These are phyloP conservation scores for Phaeosphaeriaceae sp. DNA, from an alignment of 2,329 filamentous ascomycete species.

Conservation along the genomic window DNA sequence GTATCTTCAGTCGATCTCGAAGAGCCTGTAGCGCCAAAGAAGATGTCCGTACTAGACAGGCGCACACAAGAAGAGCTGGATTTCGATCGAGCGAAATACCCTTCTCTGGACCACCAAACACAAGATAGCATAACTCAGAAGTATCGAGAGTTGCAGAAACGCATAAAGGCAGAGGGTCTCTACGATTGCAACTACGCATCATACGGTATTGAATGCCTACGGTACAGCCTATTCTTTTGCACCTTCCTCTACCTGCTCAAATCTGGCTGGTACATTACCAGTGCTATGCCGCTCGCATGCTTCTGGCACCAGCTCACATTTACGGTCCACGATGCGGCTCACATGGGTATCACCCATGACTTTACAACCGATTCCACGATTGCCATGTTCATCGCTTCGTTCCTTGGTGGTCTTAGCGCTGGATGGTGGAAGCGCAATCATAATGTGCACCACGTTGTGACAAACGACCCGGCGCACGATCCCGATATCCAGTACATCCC, in stretches of 20 bases:
- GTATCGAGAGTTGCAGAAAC: conserved; percentile 78
- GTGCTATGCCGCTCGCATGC: conserved; percentile 77
- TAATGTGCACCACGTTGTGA: conserved; percentile 96
- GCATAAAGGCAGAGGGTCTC: conserved; percentile 75
- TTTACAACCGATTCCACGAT: conserved; percentile 84
- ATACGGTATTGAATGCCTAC: conserved; percentile 75
- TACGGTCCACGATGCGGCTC: conserved; percentile 90
- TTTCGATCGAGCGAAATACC: conserved; percentile 81
- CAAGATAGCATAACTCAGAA: conserved; percentile 80
- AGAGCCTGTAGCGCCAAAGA: conserved; percentile 43
- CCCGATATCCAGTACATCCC: conserved; percentile 85
- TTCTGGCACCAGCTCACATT: conserved; percentile 97
- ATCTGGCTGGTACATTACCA: conserved; percentile 59
- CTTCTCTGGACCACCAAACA: conserved; percentile 73
- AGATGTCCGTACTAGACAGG: conserved; percentile 71
- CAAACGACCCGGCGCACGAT: conserved; percentile 93
- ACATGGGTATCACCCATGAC: conserved; percentile 95
- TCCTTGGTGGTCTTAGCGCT: conserved; percentile 83
- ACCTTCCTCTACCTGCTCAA: conserved; percentile 62
- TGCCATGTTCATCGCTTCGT: conserved; percentile 90
- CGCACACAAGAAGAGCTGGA: conserved; percentile 77
- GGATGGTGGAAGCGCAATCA: conserved; percentile 98
- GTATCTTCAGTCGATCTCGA: conserved; percentile 60
- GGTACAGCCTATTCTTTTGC: conserved; percentile 73
- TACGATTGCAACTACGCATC: conserved; percentile 84